Base-by-base conservation (phyloP, 306 rosid genomes). In the Herpetospermum pedunculosum region DNA sequence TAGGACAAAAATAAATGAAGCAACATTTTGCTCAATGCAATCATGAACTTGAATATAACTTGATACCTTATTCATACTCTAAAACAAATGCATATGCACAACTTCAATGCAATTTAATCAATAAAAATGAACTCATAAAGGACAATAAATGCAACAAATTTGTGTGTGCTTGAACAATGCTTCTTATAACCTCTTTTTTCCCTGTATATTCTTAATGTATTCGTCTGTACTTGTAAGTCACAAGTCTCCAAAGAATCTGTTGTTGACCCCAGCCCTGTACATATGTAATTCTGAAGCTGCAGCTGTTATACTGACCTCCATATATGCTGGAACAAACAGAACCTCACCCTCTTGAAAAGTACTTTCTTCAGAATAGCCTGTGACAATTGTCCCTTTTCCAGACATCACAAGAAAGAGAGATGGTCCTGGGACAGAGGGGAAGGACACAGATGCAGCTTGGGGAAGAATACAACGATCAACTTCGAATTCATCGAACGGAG, bases 201-300 rank as follows among this genome's bases (percentile, higher is more conserved):
- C 16, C 4, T 64, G 30, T 43, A 43, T 25, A 44, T 69, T 67
- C 52, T 67, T 12, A 18, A 69, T 69, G 44, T 69, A 44, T 69
- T 69, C 40, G 44, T 18, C 9, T 26, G 74, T 43, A 44, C 29
- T 26, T 38, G 78, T 29, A 32, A 73, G 44, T 80, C 76, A 82
- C 35, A 68, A 57, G 63, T 54, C 85, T 38, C 49, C 38, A 72
- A 72, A 82, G 41, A 79, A 64, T 64, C 69, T 76, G 80, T 77
- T 79, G 78, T 82, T 82, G 26, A 79, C 83, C 52, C 85, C 85
- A 63, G 81, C 85, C 30, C 85, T 78, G 30, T 75, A 82, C 76
- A 82, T 21, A 4, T 73, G 85, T 59, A 82, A 70, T 30, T 79
- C 80, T 7, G 21, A 13, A 18, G 80, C 55, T 62, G 16, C 54